phyloP scores from a whole-genome alignment of 2,329 filamentous ascomycete genomes.

The Simplicillium aogashimaense region DNA sequence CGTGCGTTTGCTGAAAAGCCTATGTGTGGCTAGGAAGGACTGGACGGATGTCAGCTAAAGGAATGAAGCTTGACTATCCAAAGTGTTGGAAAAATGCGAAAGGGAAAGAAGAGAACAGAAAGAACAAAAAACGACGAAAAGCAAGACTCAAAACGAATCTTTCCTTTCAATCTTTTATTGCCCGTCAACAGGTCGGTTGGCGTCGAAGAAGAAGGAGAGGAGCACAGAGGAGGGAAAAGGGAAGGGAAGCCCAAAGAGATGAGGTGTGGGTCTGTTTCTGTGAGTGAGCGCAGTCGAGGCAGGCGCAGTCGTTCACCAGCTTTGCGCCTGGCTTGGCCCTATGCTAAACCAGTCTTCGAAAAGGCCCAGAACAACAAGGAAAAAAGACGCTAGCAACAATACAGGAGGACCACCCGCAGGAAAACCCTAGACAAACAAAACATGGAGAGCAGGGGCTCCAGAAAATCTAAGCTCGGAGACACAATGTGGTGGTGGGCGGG shows the following conservation, averaged over 20 bases:
- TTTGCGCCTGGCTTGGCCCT: conserved; percentile 2
- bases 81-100: conserved; percentile 12
- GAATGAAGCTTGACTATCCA: conserved; percentile 20
- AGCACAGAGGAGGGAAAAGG: conserved; percentile 2
- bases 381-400: too few species aligned
- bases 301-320: too few species aligned
- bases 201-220: not conserved
- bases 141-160: conserved; percentile 4
- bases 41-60: conserved; percentile 28
- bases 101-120: conserved; percentile 12
- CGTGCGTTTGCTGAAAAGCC: conserved; percentile 1
- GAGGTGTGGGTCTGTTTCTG: conserved; percentile 1
- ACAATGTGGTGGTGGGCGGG: too few species aligned
- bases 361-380: too few species aligned
- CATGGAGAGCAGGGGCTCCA: too few species aligned
- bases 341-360: too few species aligned
- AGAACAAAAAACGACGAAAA: conserved; percentile 10
- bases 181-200: conserved; percentile 8
- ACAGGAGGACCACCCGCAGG: too few species aligned
- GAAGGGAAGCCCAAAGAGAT: conserved; percentile 1
- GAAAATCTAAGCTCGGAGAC: too few species aligned
- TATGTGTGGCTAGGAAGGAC: conserved; percentile 17
- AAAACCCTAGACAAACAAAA: too few species aligned
- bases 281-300: too few species aligned
- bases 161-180: conserved; percentile 5